A percentile compares a stretch with the other conserved stretches of the same genome.
Evolutionary conservation across 2,329 filamentous ascomycete species (phyloP).

Genomic region (Pseudopyrenochaeta lycopersici): DNA sequence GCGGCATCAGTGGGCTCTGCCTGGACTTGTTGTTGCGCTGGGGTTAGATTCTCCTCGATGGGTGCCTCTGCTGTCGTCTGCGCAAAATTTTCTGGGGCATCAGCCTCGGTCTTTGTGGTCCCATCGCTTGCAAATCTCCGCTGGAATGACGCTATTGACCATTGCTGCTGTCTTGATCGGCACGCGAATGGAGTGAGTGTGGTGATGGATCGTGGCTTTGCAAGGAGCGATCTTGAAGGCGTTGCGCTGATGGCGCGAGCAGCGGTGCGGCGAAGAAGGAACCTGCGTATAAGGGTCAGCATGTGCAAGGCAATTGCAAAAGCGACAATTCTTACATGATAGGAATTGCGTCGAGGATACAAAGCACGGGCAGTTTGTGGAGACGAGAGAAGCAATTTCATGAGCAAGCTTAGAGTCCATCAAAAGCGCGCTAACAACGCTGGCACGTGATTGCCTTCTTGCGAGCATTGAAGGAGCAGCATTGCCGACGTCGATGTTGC

Average conservation of each 20-base stretch:
- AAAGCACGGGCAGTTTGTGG: not conserved
- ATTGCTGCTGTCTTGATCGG: conserved; percentile 50
- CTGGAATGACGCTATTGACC: conserved; percentile 53
- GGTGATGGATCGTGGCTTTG: conserved; percentile 51
- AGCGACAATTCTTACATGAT: conserved; percentile 25
- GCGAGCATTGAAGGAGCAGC: not conserved
- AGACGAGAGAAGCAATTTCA: not conserved
- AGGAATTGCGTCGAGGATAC: not conserved
- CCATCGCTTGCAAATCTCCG: conserved; percentile 61
- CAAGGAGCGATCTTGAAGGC: conserved; percentile 54
- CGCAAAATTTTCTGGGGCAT: conserved; percentile 40
- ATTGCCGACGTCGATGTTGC: not conserved
- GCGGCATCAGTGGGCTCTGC: conserved; percentile 35
- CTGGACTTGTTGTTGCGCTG: conserved; percentile 34
- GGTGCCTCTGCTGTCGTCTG: conserved; percentile 48
- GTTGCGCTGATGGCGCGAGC: conserved; percentile 62
- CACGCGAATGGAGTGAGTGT: conserved; percentile 41
- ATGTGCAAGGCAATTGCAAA: not conserved
- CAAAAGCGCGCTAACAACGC: not conserved
- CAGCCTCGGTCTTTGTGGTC: conserved; percentile 50
- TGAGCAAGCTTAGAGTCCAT: conserved; percentile 7
- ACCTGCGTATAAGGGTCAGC: conserved; percentile 55
- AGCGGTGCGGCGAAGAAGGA: conserved; percentile 66
- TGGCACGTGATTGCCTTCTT: not conserved
- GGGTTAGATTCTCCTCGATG: conserved; percentile 43